phyloP scores from a whole-genome alignment of 768 basidiomycete genomes.

The Agrocybe chaxingu region DNA sequence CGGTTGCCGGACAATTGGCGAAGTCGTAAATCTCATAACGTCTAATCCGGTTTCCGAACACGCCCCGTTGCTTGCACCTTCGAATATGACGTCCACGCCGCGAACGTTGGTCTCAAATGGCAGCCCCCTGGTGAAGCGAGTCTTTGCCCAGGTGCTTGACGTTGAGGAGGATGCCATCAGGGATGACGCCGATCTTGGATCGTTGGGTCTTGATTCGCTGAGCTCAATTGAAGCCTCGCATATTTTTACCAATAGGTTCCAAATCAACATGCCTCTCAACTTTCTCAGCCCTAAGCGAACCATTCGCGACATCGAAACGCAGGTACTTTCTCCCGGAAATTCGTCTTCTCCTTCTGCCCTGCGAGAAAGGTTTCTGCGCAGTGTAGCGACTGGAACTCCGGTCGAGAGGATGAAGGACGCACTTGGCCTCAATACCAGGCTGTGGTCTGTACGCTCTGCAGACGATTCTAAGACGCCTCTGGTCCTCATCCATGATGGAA shows the following conservation, averaged over 20 bases:
- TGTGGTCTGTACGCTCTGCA: conserved; percentile 31
- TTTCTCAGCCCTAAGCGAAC: conserved; percentile 41
- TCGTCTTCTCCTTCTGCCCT: conserved; percentile 1
- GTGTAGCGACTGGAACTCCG: not conserved
- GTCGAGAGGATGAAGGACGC: not conserved
- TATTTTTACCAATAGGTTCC: conserved; percentile 38
- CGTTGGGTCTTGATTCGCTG: conserved; percentile 62
- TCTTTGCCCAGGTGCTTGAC: conserved; percentile 18
- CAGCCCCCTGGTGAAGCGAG: conserved; percentile 6
- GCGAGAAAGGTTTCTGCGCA: not conserved
- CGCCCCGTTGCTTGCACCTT: not conserved
- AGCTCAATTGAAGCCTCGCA: conserved; percentile 60
- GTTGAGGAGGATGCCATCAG: conserved; percentile 31
- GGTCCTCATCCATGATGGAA: conserved; percentile 73
- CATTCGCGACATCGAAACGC: conserved; percentile 30
- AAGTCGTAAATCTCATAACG: conserved; percentile 29
- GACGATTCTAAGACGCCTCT: conserved; percentile 34
- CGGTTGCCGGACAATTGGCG: conserved; percentile 29
- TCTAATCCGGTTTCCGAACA: conserved; percentile 6
- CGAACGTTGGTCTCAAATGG: conserved; percentile 29
- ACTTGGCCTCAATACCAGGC: not conserved
- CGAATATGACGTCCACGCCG: conserved; percentile 24
- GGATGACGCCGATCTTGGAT: conserved; percentile 43
- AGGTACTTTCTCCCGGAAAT: conserved; percentile 19
- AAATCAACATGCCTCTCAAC: conserved; percentile 38